Evolutionary conservation across 176 grass and related monocot genomes (phyloP).

Genomic region (Rhipidocladum racemiflorum): DNA sequence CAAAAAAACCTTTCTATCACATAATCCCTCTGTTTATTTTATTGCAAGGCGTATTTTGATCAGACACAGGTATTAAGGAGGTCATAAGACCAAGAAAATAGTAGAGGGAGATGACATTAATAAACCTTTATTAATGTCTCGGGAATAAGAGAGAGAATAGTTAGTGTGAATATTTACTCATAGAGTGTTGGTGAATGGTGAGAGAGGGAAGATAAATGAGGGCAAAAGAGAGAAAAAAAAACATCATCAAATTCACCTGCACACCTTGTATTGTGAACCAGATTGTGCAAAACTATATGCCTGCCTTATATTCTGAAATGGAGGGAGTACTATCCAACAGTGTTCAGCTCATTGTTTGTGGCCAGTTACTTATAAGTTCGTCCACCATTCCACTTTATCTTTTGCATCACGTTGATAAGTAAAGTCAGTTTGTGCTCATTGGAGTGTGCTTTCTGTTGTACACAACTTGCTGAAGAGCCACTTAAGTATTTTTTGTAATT

Average conservation of each 20-base stretch:
- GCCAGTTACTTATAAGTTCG: background rate
- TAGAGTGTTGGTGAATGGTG: background rate
- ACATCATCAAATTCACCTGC: constrained; percentile 2
- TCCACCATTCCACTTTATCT: constrained; percentile 1
- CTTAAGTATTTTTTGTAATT: constrained; percentile 15
- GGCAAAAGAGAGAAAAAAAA: background rate
- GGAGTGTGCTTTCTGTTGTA: background rate
- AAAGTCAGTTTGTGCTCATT: background rate
- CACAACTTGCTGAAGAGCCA: constrained; percentile 3
- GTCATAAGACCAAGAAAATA: background rate
- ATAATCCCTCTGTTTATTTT: background rate
- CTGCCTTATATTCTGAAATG: background rate
- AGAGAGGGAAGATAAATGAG: background rate
- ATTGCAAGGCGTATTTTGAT: background rate
- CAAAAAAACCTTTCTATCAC: background rate
- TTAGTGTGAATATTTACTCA: background rate
- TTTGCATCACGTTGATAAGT: background rate
- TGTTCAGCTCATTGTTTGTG: background rate
- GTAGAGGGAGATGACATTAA: background rate
- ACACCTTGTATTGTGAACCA: background rate
- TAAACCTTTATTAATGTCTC: background rate
- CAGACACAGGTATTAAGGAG: background rate
- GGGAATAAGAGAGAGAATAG: background rate
- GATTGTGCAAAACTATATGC: background rate
- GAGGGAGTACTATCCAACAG: background rate